These are phyloP conservation scores for Podospora didyma DNA, from an alignment of 495 filamentous ascomycete genomes.

Conservation along the genomic window DNA sequence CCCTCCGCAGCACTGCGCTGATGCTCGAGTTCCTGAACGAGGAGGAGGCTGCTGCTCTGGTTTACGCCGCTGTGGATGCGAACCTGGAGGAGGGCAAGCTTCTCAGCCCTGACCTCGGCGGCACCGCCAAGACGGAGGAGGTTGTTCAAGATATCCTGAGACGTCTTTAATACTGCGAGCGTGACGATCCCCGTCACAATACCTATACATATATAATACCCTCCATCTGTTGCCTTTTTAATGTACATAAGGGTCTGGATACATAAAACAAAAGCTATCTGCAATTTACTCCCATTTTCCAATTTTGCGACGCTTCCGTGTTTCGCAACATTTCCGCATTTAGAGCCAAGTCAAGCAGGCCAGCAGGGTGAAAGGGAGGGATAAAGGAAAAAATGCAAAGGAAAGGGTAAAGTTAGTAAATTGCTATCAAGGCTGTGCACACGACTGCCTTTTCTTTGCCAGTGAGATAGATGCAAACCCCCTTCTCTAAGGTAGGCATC, in stretches of 20 bases:
- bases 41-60: constrained; percentile 77
- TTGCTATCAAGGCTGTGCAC: too few relatives aligned
- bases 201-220: background rate
- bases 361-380: too few relatives aligned
- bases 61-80: constrained; percentile 88
- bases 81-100: constrained; percentile 81
- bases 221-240: background rate
- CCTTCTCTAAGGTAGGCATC: too few relatives aligned
- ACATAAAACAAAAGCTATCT: background rate
- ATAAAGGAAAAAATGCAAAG: too few relatives aligned
- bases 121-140: constrained; percentile 80
- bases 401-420: too few relatives aligned
- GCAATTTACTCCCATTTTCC: too few relatives aligned
- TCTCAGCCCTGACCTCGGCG: constrained; percentile 88
- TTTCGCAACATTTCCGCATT: too few relatives aligned
- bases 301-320: too few relatives aligned
- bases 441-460: too few relatives aligned
- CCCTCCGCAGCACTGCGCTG: constrained; percentile 80
- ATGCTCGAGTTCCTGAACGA: constrained; percentile 96
- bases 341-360: too few relatives aligned
- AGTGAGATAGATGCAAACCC: too few relatives aligned
- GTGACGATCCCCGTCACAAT: background rate
- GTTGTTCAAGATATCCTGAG: constrained; percentile 86
- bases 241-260: constrained; percentile 15
- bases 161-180: constrained; percentile 62